phyloP scores from a whole-genome alignment of 148 eudicot species.

The Polygonum aviculare region DNA sequence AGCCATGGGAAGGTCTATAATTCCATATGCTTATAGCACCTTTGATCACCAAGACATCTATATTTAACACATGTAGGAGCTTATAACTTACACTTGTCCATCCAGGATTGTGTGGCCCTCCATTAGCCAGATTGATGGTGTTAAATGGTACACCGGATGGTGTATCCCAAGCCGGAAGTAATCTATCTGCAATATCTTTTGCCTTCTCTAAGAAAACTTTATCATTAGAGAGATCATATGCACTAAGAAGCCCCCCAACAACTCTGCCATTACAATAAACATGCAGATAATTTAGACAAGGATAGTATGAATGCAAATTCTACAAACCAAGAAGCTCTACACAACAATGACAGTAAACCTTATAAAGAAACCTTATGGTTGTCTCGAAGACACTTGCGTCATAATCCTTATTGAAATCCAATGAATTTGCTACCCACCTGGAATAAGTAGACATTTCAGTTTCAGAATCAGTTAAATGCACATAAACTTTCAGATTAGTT shows the following conservation, averaged over 20 bases:
- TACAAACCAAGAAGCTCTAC: conserved; percentile 4
- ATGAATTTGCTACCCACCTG: conserved; percentile 86
- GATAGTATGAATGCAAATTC: conserved; percentile 3
- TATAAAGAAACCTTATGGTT: conserved; percentile 96
- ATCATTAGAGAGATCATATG: conserved; percentile 93
- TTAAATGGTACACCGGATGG: conserved; percentile 87
- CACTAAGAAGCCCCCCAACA: conserved; percentile 95
- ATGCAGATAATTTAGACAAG: conserved; percentile 1
- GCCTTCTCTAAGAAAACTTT: conserved; percentile 91
- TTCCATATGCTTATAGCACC: background rate
- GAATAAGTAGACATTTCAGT: conserved; percentile 18
- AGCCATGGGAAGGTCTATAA: background rate
- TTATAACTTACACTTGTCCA: conserved; percentile 87
- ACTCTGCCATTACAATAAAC: conserved; percentile 46
- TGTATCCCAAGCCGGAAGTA: conserved; percentile 97
- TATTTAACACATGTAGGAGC: background rate
- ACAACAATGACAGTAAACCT: conserved; percentile 46
- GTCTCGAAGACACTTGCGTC: conserved; percentile 98
- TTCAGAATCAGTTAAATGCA: conserved; percentile 14
- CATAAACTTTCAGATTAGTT: background rate
- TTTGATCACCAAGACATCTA: background rate
- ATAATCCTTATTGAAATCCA: conserved; percentile 94
- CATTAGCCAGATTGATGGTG: conserved; percentile 74
- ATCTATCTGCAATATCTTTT: conserved; percentile 86
- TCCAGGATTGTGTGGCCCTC: conserved; percentile 88